Conservation (phyloP, 1,284 basidiomycete genomes). For the Moesziomyces globuligerus region DNA sequence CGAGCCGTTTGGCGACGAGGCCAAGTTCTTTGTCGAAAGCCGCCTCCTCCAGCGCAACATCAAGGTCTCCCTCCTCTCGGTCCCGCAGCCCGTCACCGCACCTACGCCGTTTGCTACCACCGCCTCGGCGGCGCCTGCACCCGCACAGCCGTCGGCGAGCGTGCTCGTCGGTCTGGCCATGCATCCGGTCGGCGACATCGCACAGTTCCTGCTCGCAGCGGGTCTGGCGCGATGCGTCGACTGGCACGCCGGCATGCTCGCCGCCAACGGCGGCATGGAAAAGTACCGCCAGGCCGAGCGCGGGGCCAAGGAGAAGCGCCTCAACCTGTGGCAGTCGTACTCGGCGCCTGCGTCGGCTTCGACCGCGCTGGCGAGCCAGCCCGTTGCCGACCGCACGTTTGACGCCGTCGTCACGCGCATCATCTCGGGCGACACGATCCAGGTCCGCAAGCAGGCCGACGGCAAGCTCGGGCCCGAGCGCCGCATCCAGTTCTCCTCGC, state of each 20-base stretch:
- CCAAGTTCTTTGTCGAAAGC: conserved; percentile 92
- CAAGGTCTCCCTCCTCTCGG: conserved; percentile 84
- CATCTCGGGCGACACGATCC: conserved; percentile 90
- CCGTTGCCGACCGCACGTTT: conserved; percentile 49
- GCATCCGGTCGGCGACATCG: conserved; percentile 93
- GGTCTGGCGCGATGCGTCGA: conserved; percentile 93
- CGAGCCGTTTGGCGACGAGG: conserved; percentile 72
- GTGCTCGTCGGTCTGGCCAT: conserved; percentile 89
- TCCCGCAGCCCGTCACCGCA: conserved; percentile 74
- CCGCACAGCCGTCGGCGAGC: conserved; percentile 70
- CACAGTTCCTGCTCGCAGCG: conserved; percentile 83
- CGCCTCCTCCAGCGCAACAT: conserved; percentile 89
- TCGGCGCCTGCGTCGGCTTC: conserved; percentile 48
- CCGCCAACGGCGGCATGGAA: conserved; percentile 71
- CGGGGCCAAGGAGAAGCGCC: conserved; percentile 81
- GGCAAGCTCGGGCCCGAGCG: conserved; percentile 76
- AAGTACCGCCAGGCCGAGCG: conserved; percentile 84
- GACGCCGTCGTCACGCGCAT: conserved; percentile 86
- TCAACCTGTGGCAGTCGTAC: conserved; percentile 80
- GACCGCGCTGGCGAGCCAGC: conserved; percentile 35
- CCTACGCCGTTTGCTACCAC: conserved; percentile 75
- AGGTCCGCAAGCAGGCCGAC: conserved; percentile 64
- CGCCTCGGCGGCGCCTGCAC: conserved; percentile 72
- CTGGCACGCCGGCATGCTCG: conserved; percentile 95
- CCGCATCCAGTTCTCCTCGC: conserved; percentile 87